Percentiles rank a stretch among this genome's conserved stretches.
These are phyloP conservation scores for Hirsutella thompsonii DNA, from an alignment of 2,329 filamentous ascomycete genomes.

Conservation along the genomic window DNA sequence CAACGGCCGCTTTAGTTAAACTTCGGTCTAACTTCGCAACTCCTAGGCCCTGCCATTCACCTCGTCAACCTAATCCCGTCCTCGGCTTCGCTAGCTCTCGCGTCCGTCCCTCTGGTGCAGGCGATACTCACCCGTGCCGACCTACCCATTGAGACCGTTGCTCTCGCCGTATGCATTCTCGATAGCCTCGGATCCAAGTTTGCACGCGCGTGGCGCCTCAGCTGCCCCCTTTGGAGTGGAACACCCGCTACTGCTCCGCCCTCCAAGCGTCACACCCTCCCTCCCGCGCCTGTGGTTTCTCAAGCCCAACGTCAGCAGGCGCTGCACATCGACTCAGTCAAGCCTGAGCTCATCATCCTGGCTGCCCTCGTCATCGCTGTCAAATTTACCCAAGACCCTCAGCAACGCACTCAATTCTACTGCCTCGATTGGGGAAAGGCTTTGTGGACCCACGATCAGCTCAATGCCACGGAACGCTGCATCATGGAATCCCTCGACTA, in stretches of 20 bases:
- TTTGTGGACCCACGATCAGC: constrained; percentile 46
- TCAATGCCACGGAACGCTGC: constrained; percentile 50
- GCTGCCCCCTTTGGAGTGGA: constrained; percentile 29
- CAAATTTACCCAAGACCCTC: constrained; percentile 51
- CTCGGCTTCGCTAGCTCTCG: constrained; percentile 43
- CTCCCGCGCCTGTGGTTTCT: constrained; percentile 21
- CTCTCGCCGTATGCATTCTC: constrained; percentile 52
- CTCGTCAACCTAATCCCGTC: constrained; percentile 54
- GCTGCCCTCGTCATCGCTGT: constrained; percentile 49
- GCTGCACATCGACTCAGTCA: constrained; percentile 47
- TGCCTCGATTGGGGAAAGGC: constrained; percentile 37
- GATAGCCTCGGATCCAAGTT: constrained; percentile 52
- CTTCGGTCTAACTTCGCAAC: background rate
- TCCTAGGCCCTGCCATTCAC: constrained; percentile 49
- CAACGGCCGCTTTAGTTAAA: background rate
- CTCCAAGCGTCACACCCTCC: constrained; percentile 35
- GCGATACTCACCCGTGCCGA: constrained; percentile 44
- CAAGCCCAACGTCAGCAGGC: constrained; percentile 35
- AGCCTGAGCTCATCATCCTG: constrained; percentile 51
- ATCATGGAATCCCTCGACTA: constrained; percentile 53
- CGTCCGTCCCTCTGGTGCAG: constrained; percentile 47
- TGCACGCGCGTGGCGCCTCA: constrained; percentile 47
- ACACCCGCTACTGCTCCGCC: constrained; percentile 10
- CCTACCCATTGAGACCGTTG: constrained; percentile 47
- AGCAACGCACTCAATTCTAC: constrained; percentile 40